A percentile compares a stretch with the other conserved stretches of the same genome.
These are phyloP conservation scores for Phaeosphaeriaceae sp. DNA, from an alignment of 2,329 filamentous ascomycete species.

Conservation along the genomic window DNA sequence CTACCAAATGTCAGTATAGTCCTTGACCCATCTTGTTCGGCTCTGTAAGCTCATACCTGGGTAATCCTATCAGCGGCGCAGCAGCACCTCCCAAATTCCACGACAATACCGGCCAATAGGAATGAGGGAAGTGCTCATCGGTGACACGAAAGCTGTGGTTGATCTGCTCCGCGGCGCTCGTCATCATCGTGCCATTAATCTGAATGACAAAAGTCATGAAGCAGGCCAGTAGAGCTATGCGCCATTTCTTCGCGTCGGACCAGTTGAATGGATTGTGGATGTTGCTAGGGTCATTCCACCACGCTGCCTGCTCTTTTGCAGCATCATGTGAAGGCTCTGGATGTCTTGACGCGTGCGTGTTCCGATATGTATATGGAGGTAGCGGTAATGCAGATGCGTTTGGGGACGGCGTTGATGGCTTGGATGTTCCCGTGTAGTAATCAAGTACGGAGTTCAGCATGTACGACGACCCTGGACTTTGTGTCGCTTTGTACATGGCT, in stretches of 20 bases:
- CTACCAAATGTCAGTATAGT: not conserved
- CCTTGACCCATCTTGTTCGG: too few species aligned
- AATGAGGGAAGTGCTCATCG: slow-evolving; percentile 49
- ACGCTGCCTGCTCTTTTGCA: slow-evolving; percentile 10
- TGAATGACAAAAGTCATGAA: slow-evolving; percentile 50
- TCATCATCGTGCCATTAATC: slow-evolving; percentile 44
- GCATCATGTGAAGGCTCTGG: not conserved
- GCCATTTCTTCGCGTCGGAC: slow-evolving; percentile 51
- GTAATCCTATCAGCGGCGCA: slow-evolving; percentile 51
- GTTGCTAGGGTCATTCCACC: slow-evolving; percentile 33
- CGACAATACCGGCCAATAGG: slow-evolving; percentile 51
- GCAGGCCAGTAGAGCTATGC: slow-evolving; percentile 52
- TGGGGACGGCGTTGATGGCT: not conserved
- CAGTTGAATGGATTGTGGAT: slow-evolving; percentile 52
- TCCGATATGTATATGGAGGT: not conserved
- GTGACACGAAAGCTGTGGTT: slow-evolving; percentile 50
- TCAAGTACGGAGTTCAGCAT: not conserved
- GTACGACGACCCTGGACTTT: slow-evolving; percentile 1
- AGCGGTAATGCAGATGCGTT: not conserved
- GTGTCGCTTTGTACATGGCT: not conserved
- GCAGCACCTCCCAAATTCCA: slow-evolving; percentile 55
- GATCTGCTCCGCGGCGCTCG: slow-evolving; percentile 44
- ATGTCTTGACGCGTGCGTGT: not conserved
- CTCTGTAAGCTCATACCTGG: too few species aligned
- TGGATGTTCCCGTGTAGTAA: not conserved